Conservation (phyloP, 768 basidiomycete genomes). For the Collybiopsis confluens region DNA sequence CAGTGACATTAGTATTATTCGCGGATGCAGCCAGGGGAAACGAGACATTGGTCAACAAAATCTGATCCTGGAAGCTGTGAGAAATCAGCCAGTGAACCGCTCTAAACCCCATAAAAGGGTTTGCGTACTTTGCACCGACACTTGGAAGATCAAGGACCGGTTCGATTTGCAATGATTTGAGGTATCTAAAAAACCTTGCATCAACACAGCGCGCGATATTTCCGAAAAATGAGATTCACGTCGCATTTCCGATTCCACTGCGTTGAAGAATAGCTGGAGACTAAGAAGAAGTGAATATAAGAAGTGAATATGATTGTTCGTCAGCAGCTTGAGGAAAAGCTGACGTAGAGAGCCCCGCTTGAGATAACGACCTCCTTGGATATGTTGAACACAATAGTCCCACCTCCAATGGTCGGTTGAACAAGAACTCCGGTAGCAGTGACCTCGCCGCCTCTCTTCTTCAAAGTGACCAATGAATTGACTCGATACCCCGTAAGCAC, state of each 20-base stretch:
- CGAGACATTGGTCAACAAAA: background rate
- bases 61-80: background rate
- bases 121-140: background rate
- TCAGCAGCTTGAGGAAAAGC: background rate
- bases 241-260: slow-evolving; percentile 13
- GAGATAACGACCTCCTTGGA: slow-evolving; percentile 11
- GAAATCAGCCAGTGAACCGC: background rate
- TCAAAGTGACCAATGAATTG: background rate
- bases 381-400: background rate
- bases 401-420: slow-evolving; percentile 5
- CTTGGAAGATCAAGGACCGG: background rate
- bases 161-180: no score
- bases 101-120: no score
- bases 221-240: no score
- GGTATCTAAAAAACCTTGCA: no score
- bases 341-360: slow-evolving; percentile 12
- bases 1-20: background rate
- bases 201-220: no score
- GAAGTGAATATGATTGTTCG: background rate
- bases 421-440: slow-evolving; percentile 9
- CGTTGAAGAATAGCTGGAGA: slow-evolving; percentile 12
- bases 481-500: slow-evolving; percentile 11
- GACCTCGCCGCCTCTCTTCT: background rate
- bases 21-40: background rate
- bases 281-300: background rate